These are phyloP conservation scores for Rhizopus delemar DNA, from an alignment of 371 early-diverging fungal genomes.

Conservation along the genomic window DNA sequence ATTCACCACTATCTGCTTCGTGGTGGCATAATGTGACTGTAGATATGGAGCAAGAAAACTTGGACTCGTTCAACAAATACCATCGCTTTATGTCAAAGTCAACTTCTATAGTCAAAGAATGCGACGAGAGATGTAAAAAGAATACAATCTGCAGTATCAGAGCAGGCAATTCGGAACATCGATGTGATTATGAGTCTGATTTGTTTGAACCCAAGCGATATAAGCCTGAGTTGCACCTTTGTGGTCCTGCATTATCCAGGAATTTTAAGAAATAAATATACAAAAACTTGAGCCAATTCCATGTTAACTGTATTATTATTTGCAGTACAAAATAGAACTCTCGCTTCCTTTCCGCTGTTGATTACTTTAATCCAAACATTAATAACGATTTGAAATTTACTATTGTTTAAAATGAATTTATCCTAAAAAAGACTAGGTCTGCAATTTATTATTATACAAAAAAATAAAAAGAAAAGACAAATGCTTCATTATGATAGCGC, in stretches of 20 bases:
- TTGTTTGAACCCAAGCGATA: constrained; percentile 9
- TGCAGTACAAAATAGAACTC: too few species aligned
- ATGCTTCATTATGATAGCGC: too few species aligned
- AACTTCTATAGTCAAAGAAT: constrained; percentile 26
- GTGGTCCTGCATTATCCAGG: not conserved
- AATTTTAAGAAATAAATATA: not conserved
- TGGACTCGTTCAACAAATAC: constrained; percentile 45
- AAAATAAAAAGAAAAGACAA: too few species aligned
- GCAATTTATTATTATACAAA: too few species aligned
- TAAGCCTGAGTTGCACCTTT: constrained; percentile 1
- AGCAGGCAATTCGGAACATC: constrained; percentile 53
- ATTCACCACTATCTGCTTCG: constrained; percentile 44
- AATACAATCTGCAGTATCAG: constrained; percentile 53
- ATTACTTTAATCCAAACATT: too few species aligned
- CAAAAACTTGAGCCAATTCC: too few species aligned
- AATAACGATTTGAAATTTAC: too few species aligned
- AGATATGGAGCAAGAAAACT: constrained; percentile 45
- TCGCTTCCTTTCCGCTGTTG: too few species aligned
- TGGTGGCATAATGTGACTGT: constrained; percentile 66
- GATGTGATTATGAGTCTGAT: constrained; percentile 51
- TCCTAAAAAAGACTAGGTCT: too few species aligned
- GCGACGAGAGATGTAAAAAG: constrained; percentile 44
- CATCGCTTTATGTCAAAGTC: constrained; percentile 49
- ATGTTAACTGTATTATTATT: too few species aligned
- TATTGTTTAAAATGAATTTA: too few species aligned